phyloP scores from a whole-genome alignment of 78 protist genomes.

The Thecamonas trahens region DNA sequence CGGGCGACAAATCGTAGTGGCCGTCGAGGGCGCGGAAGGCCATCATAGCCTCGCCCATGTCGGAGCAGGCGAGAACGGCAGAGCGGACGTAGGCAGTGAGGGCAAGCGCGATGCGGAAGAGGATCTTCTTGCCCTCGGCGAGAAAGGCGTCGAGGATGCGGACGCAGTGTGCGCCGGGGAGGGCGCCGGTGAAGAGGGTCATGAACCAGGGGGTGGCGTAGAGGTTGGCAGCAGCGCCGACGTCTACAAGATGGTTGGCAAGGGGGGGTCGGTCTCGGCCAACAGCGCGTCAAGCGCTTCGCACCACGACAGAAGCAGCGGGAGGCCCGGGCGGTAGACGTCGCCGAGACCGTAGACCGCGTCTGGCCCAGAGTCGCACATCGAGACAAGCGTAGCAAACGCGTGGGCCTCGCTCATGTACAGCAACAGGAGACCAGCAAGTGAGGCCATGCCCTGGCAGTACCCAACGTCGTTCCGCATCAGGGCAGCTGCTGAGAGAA shows the following conservation, averaged over 20 bases:
- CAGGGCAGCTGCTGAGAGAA: slow-evolving; percentile 6
- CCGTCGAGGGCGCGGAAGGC: no score
- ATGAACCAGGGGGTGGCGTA: slow-evolving; percentile 45
- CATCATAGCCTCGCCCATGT: no score
- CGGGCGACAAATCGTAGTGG: no score
- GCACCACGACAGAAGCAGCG: neutral
- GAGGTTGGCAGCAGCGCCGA: neutral
- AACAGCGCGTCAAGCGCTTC: neutral
- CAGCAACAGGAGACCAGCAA: slow-evolving; percentile 43
- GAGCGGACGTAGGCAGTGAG: no score
- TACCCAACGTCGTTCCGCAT: slow-evolving; percentile 40
- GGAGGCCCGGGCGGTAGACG: neutral
- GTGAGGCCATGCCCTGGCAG: slow-evolving; percentile 60
- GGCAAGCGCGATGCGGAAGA: slow-evolving; percentile 21
- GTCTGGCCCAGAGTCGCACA: neutral
- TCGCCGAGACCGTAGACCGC: neutral
- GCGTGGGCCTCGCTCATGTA: slow-evolving; percentile 53
- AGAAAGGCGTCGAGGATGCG: slow-evolving; percentile 31
- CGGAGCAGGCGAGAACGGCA: no score
- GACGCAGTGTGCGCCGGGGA: neutral
- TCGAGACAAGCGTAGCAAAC: slow-evolving; percentile 20
- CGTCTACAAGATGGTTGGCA: neutral
- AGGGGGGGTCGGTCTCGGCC: neutral
- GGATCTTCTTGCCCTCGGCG: slow-evolving; percentile 18
- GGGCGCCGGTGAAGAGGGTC: slow-evolving; percentile 9